A percentile compares a stretch with the other conserved stretches of the same genome.
Evolutionary conservation across 176 grass and related monocot species (phyloP).

Genomic region (Alopecurus myosuroides): DNA sequence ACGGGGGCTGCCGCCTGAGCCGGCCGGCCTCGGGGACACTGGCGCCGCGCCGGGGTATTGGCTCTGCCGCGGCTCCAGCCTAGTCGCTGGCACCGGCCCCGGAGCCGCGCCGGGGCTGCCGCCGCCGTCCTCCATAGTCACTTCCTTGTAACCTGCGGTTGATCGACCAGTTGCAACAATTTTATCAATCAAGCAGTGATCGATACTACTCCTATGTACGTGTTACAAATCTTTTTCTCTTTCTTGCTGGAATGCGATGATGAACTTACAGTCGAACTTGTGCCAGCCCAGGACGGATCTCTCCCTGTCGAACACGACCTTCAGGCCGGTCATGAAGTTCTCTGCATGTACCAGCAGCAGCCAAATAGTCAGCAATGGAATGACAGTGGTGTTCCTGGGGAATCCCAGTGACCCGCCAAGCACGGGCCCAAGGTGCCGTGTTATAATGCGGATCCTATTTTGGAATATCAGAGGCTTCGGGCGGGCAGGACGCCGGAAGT

Average conservation of each 20-base stretch:
- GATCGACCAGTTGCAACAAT: background rate
- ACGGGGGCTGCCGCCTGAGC: background rate
- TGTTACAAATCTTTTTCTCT: too few relatives aligned
- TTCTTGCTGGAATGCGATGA: background rate
- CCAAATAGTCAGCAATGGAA: background rate
- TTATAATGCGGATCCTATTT: too few relatives aligned
- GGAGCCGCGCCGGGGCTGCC: background rate
- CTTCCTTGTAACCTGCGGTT: slow-evolving; percentile 39
- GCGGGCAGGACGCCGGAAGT: too few relatives aligned
- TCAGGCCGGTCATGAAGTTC: slow-evolving; percentile 69
- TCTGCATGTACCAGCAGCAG: slow-evolving; percentile 36
- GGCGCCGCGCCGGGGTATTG: slow-evolving; percentile 1
- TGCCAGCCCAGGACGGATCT: slow-evolving; percentile 55
- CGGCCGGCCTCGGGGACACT: background rate
- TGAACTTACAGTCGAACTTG: slow-evolving; percentile 52
- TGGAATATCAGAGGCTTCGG: too few relatives aligned
- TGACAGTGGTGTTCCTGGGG: too few relatives aligned
- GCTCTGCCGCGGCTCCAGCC: background rate
- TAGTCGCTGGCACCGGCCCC: background rate
- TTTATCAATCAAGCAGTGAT: background rate
- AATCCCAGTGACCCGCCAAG: too few relatives aligned
- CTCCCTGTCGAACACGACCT: slow-evolving; percentile 56
- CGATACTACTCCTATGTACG: too few relatives aligned
- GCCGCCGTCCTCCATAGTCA: background rate
- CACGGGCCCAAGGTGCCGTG: too few relatives aligned